Base-by-base conservation (phyloP, 1,284 basidiomycete species). In the Cystobasidium sp. region DNA sequence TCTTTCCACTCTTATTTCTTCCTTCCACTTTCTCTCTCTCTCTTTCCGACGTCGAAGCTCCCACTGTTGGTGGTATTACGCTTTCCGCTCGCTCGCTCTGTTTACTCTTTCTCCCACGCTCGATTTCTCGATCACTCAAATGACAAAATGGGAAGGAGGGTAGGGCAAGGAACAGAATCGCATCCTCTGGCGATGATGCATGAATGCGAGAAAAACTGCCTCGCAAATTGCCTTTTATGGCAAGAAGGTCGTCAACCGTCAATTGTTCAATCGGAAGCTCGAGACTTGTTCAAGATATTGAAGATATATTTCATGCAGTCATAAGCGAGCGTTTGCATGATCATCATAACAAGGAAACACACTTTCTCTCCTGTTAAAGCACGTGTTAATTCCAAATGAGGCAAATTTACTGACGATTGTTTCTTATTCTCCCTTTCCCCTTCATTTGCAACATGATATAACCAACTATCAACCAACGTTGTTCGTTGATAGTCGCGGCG, bases 401-500 rank as follows among this genome's bases (percentile, higher is more conserved):
- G 31, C 31, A 31, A 31, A 31, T 31, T 31, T 31, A 31, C 31
- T 31, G 31, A 31, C 31, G 5, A 31, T 31, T 31, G 31, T 31
- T 31, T 31, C 31, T 31, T 31, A 31, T 31, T 31, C 5, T 31
- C 31, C 31, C 31, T 2, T 51, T 51, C 6, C 47, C 47, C 6
- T 20, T 37, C 37, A 10, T 59, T 31, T 20, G 24, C 56, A 8
- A 12, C 31, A 43, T 39, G 22, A 10, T 20, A 37, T 24, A 37
- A 18, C 9, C 39, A 44, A 18, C 43, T 1, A 18, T n/a, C 9
- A 12, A 37, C 39, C 12, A 44, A 24, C 31, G 41, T 43, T 8
- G 43, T 12, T 61, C 44, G 22, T 22, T 65, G n/a, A 53, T 58
- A 76, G 75, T 20, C 62, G 68, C 18, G 70, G 49, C 56, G 75